These are phyloP conservation scores for Loxodes magnus DNA, from an alignment of 73 alveolate genomes.

Conservation along the genomic window DNA sequence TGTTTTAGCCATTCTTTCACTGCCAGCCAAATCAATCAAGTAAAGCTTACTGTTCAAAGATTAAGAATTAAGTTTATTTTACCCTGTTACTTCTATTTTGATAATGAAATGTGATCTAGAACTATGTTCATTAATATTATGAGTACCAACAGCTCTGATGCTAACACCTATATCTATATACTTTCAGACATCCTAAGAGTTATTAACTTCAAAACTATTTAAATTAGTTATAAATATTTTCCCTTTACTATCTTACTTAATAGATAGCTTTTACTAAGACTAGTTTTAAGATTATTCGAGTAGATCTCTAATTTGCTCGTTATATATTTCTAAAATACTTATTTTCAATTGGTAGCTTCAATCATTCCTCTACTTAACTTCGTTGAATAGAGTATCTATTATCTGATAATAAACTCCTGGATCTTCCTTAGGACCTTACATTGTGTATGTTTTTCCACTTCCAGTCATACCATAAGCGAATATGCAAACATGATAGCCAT, in stretches of 20 bases:
- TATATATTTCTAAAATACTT: constrained; percentile 6
- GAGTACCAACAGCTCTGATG: constrained; percentile 72
- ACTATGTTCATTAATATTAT: constrained; percentile 69
- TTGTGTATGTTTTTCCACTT: constrained; percentile 92
- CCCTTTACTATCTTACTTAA: not conserved
- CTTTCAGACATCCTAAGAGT: not conserved
- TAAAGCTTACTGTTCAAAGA: constrained; percentile 46
- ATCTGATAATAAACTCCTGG: constrained; percentile 52
- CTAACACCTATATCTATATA: constrained; percentile 38
- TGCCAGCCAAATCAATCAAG: constrained; percentile 83
- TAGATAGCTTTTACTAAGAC: not conserved
- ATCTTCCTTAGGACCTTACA: constrained; percentile 80
- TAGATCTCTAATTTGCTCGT: constrained; percentile 3
- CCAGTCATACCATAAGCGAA: constrained; percentile 99
- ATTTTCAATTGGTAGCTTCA: not conserved
- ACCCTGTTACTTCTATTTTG: constrained; percentile 51
- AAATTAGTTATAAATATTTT: not conserved
- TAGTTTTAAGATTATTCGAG: not conserved
- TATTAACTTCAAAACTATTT: not conserved
- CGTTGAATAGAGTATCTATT: not conserved
- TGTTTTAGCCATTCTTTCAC: constrained; percentile 64
- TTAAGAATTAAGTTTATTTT: constrained; percentile 3
- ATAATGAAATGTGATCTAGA: constrained; percentile 88
- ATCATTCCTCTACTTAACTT: not conserved
- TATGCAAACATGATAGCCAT: constrained; percentile 94